Evolutionary conservation across 176 grass and related monocot species (phyloP), one percentile per base, ranked within the genome.

Genomic region (Eremochloa ophiuroides): DNA sequence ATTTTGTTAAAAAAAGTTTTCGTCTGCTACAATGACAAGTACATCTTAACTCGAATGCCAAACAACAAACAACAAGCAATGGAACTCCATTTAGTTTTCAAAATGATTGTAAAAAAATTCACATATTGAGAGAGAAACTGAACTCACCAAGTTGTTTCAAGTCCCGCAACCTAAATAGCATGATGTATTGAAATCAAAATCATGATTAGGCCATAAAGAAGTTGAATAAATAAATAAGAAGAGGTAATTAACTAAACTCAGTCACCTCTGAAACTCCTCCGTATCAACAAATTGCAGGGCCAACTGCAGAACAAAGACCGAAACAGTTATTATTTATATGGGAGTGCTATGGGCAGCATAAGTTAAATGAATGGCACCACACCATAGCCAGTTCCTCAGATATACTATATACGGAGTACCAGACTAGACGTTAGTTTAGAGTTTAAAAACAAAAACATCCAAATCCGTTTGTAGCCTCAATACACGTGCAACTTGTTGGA

Each of bases 261-360:
- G 10, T 38, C 65, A 94, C 94, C 95, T 94, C 82, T 98, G 92
- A 68, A 98, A 98, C 34, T 94, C 90, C 82, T 98, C 92, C 0
- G 92, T 98, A 73, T 98, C 95, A 5, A 98, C 93, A 79, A 98
- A 98, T 68, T 89, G 80, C 73, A 94, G 70, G 72, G 92, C 93
- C 30, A 98, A 74, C 95, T 98, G 92, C 55, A 85, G 8, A 37
- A 8, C 28, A 89, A 44, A 89, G 39, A 29, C 55, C 15, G 43
- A 22, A 62, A 72, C 4, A 68, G 68, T 46, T 81, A 31, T 26
- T 72, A 56, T 31, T 79, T 6, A 63, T 12, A 84, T 58, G 18
- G 25, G n/a, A 33, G 70, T 65, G 2, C 22, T 30, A 38, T 50
- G 26, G 69, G n/a, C 7, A 71, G 34, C 1, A 61, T 0, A 75